Base-by-base conservation (phyloP, 148 eudicot species). In the Heliosperma pusillum region DNA sequence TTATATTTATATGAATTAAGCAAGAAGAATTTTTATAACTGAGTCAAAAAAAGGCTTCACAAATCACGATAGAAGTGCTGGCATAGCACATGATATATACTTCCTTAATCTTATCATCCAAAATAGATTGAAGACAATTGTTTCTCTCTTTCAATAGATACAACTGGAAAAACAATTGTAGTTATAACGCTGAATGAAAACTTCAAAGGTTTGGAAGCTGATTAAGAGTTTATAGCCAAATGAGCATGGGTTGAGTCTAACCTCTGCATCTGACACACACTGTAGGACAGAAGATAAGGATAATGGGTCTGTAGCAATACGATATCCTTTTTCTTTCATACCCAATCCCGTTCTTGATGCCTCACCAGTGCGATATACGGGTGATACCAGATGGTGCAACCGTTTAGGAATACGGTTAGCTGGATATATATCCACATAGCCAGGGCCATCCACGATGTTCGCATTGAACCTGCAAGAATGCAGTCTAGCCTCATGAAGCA, bases 381-480 rank as follows among this genome's bases (percentile, higher is more conserved):
- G 93, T 78, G 69, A 82, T 40, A 66, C 88, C 58, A 95, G 88
- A 87, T 90, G 96, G 65, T 83, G 93, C 85, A 95, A 69, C 27
- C 79, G 81, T 77, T 89, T 90, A 36, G 97, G 92, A 45, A 92
- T 87, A 64, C 85, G 89, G 55, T 86, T 90, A 26, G 91, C 86
- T 69, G 97, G 97, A 83, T 86, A 93, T 82, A 95, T 85, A 78
- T 95, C 99, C 78, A 95, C 96, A 85, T 82, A 84, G 69, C 99
- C 99, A 80, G 99, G 99, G 76, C 89, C 92, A 58, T 78, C 83
- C 72, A 74, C 78, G 74, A 95, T 90, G 78, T 95, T 95, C 75
- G 88, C 85, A 75, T 79, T 81, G 81, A 86, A 95, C 90, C 99
- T 95, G 83, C 76, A 61, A 76, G 62, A 60, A 59, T 26, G 66